Evolutionary conservation across 345 rosid species (phyloP).

Genomic region (Conringia planisiliqua): DNA sequence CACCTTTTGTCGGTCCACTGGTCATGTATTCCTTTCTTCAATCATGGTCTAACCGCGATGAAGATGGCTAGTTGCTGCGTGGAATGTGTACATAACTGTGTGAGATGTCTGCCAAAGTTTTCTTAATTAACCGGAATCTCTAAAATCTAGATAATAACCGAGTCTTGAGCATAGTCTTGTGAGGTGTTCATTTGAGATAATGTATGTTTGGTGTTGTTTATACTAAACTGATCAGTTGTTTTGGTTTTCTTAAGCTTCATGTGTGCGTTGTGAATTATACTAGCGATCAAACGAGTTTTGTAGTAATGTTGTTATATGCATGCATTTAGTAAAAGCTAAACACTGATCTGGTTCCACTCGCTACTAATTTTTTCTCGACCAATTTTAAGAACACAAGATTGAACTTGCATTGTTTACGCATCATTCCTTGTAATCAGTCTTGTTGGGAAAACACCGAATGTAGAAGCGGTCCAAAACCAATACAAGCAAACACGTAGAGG

Average conservation of each 20-base stretch:
- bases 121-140: background rate
- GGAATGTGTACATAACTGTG: background rate
- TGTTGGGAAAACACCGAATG: background rate
- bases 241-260: background rate
- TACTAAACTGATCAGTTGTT: background rate
- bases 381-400: no score
- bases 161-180: background rate
- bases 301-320: no score
- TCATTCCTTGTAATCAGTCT: no score
- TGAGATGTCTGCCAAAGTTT: background rate
- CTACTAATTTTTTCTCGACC: no score
- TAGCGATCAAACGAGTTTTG: background rate
- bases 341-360: no score
- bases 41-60: conserved; percentile 41
- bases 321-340: no score
- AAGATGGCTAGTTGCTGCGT: conserved; percentile 36
- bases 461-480: background rate
- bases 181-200: background rate
- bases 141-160: background rate
- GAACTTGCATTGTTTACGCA: no score
- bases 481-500: background rate
- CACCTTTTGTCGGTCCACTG: conserved; percentile 54
- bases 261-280: background rate
- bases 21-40: conserved; percentile 52
- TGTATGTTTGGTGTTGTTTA: background rate